phyloP scores from a whole-genome alignment of 129 eudicot genomes.

The Pulicaria dysenterica region DNA sequence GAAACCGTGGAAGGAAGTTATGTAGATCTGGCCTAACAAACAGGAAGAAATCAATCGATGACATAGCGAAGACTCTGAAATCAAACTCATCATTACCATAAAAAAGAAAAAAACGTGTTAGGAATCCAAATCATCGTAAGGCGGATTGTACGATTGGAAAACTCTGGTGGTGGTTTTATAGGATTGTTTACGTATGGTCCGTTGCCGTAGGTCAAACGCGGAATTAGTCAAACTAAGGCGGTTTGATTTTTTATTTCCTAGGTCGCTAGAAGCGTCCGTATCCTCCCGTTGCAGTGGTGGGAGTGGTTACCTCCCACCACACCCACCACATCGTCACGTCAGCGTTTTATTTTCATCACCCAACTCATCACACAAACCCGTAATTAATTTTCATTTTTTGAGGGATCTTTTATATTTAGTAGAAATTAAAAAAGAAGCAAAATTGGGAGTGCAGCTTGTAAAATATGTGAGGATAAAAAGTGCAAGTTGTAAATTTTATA shows the following conservation, averaged over 20 bases:
- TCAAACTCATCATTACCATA: neutral
- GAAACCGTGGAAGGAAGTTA: neutral
- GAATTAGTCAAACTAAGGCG: neutral
- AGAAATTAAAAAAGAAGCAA: too few species aligned
- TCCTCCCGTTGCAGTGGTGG: too few species aligned
- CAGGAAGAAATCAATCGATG: neutral
- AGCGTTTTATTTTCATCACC: too few species aligned
- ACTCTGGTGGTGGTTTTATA: neutral
- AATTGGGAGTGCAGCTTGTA: too few species aligned
- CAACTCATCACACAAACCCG: too few species aligned
- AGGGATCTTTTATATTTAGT: too few species aligned
- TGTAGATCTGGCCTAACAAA: neutral
- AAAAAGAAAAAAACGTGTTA: neutral
- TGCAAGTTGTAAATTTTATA: too few species aligned
- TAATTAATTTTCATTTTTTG: too few species aligned
- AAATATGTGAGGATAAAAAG: too few species aligned
- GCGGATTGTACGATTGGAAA: neutral
- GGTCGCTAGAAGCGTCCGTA: too few species aligned
- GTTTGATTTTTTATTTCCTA: neutral
- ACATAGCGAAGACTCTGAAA: neutral
- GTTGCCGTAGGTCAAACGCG: conserved; percentile 11
- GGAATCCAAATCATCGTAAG: neutral
- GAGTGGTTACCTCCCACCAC: too few species aligned
- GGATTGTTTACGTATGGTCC: neutral
- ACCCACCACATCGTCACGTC: too few species aligned